Base-by-base conservation (phyloP, 192 early-diverging fungal genomes). In the Podila clonocystis region DNA sequence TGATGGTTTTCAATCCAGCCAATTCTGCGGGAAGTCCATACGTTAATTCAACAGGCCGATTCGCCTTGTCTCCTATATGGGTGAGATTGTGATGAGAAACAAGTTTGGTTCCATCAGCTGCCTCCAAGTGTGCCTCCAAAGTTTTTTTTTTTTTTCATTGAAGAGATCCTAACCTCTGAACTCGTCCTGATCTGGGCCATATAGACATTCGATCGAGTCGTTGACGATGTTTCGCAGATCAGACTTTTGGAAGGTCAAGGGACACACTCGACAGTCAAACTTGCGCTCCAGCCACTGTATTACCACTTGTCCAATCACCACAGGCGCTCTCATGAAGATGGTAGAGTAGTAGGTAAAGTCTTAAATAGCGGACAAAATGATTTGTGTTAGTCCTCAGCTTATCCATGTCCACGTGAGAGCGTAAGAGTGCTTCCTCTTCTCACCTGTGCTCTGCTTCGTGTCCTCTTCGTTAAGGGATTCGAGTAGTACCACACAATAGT, bases 201-300 rank as follows among this genome's bases (percentile, higher is more conserved):
- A 73, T 31, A 65, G 50, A 17, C 24, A 24, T 19, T 80, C 77
- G 31, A 80, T 20, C 0, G 70, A 65, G 9, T 69, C 55, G 19
- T 80, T 58, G 5, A 80, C 77, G 34, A 80, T 55, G 36, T 38
- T 72, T 30, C 77, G 77, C 22, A 80, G 45, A 29, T 80, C 77
- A 34, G 41, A 80, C n/a, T 62, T 59, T 20, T 80, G 77, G 20
- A 80, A 57, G 0, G 48, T 7, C 29, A 73, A 62, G 12, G 67
- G 70, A 55, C 77, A 69, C 31, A 80, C 69, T 38, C 65, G 72
- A 55, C 70, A 73, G 58, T 80, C 77, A 52, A 80, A 80, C 34
- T 59, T 72, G 20, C 71, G 62, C 52, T 80, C 77, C 4, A 80
- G 67, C 77, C 77, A 80, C 34, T 80, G 66, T 2, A 41, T 63